Evolutionary conservation across 257 asterid genomes (phyloP).

Genomic region (Nemophila menziesii): DNA sequence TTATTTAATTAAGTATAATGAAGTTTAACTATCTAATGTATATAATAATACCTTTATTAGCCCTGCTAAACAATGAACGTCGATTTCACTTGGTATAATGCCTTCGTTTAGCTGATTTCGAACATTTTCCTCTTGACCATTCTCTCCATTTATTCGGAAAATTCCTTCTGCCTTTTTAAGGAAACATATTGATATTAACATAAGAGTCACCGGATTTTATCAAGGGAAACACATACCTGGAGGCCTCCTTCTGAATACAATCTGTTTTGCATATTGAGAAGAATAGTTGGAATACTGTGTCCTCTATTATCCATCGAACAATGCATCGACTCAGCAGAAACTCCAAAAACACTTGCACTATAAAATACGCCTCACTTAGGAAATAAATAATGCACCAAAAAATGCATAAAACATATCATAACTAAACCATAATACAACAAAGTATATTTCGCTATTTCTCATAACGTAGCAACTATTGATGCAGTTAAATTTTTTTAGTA

Average conservation of each 20-base stretch:
- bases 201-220: neutral
- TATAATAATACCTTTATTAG: constrained; percentile 50
- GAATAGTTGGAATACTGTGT: constrained; percentile 71
- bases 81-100: constrained; percentile 55
- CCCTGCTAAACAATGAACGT: constrained; percentile 83
- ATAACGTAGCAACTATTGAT: no score
- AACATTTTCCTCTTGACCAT: constrained; percentile 54
- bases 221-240: constrained; percentile 24
- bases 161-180: constrained; percentile 75
- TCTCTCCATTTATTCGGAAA: constrained; percentile 69
- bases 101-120: constrained; percentile 58
- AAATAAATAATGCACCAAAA: no score
- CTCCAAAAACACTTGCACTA: constrained; percentile 80
- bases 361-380: constrained; percentile 5
- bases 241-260: constrained; percentile 71
- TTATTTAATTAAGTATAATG: no score
- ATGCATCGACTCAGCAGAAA: constrained; percentile 82
- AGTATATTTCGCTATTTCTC: no score
- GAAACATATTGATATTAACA: constrained; percentile 4
- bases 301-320: constrained; percentile 67
- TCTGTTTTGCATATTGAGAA: constrained; percentile 61
- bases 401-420: no score
- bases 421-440: no score
- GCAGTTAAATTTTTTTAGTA: no score
- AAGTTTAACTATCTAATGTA: neutral